Percentiles rank a stretch among this genome's conserved stretches.
phyloP scores from a whole-genome alignment of 2,329 filamentous ascomycete genomes.

The Albifimbria verrucaria region DNA sequence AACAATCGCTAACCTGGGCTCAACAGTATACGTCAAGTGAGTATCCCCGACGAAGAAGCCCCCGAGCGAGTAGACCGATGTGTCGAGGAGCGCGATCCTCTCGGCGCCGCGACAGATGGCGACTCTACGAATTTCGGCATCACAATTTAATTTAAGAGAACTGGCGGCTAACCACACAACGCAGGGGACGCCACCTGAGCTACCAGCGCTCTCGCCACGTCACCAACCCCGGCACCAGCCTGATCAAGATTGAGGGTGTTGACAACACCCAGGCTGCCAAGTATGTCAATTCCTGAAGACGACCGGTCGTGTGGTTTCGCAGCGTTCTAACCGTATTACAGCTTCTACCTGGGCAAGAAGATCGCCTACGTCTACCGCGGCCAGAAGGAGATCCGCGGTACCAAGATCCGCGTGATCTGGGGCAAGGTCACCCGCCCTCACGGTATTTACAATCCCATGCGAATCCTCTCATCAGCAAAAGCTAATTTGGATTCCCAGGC shows the following conservation, averaged over 20 bases:
- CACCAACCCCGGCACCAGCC: conserved; percentile 84
- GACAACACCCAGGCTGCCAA: conserved; percentile 85
- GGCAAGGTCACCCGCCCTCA: conserved; percentile 96
- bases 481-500: conserved; percentile 48
- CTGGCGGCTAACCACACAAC: background rate
- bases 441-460: conserved; percentile 55
- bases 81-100: conserved; percentile 6
- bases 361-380: conserved; percentile 98
- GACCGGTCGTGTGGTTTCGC: conserved; percentile 3
- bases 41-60: conserved; percentile 33
- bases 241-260: conserved; percentile 99
- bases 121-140: no score
- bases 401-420: conserved; percentile 99
- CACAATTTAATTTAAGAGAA: no score
- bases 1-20: conserved; percentile 33
- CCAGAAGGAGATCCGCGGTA: conserved; percentile 90
- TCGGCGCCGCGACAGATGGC: no score
- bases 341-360: conserved; percentile 98
- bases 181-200: conserved; percentile 94
- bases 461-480: background rate
- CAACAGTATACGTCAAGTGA: conserved; percentile 84
- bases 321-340: conserved; percentile 29
- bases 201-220: conserved; percentile 94
- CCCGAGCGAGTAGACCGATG: conserved; percentile 4
- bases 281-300: conserved; percentile 48